Percentiles rank a stretch among this genome's conserved stretches.
Conservation (phyloP, 139 green algal species). For the Trebouxia sp. region DNA sequence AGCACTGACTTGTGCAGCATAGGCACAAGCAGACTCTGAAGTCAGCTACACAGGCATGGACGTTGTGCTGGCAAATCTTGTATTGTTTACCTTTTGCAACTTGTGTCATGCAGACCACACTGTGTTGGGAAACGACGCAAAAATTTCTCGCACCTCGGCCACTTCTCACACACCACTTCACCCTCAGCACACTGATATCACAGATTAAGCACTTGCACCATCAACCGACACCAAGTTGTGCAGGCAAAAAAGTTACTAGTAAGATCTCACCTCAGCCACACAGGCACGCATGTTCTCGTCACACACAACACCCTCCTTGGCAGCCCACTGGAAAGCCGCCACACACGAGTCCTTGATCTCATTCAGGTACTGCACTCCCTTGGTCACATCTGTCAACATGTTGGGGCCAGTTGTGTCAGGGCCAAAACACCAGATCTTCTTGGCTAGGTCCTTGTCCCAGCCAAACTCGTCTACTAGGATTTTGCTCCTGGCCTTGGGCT, state of each 20-base stretch:
- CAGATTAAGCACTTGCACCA: neutral
- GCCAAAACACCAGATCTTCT: conserved; percentile 99
- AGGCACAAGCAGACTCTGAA: too few species aligned
- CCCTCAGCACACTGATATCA: neutral
- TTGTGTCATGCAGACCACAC: too few species aligned
- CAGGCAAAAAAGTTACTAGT: neutral
- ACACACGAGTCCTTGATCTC: conserved; percentile 99
- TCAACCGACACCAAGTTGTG: neutral
- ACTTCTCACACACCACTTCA: neutral
- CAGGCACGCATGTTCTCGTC: conserved; percentile 99
- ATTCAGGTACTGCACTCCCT: conserved; percentile 99
- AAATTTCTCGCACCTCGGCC: too few species aligned
- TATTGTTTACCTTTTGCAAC: too few species aligned
- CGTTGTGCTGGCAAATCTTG: too few species aligned
- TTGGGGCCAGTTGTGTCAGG: conserved; percentile 98
- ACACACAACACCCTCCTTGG: conserved; percentile 95
- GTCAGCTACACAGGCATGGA: too few species aligned
- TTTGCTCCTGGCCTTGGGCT: conserved; percentile 89
- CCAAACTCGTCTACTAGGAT: conserved; percentile 93
- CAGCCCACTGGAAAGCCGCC: conserved; percentile 98
- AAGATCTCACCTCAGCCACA: conserved; percentile 77
- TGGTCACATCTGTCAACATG: conserved; percentile 95
- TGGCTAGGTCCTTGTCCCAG: conserved; percentile 99
- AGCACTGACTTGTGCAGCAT: too few species aligned
- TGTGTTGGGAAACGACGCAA: too few species aligned